Evolutionary conservation across 257 asterid species (phyloP), one percentile per base, ranked within the genome.

Genomic region (Plectranthus barbatus): DNA sequence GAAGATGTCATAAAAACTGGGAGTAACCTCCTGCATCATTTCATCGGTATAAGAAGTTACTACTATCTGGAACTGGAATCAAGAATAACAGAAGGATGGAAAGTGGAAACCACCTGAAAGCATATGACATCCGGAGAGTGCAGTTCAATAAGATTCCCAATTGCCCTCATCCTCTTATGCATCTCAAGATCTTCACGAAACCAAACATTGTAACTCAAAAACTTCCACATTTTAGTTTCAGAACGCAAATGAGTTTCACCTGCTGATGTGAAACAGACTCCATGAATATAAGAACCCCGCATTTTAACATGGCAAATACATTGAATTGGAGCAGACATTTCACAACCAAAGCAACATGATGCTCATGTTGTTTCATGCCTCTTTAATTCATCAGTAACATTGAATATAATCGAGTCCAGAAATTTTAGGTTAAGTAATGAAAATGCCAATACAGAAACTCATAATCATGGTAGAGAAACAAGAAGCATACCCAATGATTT

Each of bases 201-300:
- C 99, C 99, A 93, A 56, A 90, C 73, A 64, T 93, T 93, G 56
- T 93, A 93, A 74, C 83, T 87, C 85, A 93, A 58, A 67, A 93
- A 67, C 87, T 90, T 93, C 86, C 84, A 77, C 15, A 73, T 57
- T 57, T 49, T 74, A 37, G 79, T 48, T 39, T 64, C 64, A 0
- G 75, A 73, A 41, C 58, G 54, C 58, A 40, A 12, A 54, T 59
- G 36, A 71, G 77, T 58, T 46, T 67, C 79, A 48, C 74, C 77
- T 40, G 78, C 69, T 54, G 64, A 76, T 66, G 72, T 62, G 5
- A 4, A 31, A 67, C 55, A 9, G 19, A 54, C 51, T 64, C 51
- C 50, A 9, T 58, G 24, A 40, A 50, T 19, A 55, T 40, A 41
- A 70, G 29, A 61, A 54, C 33, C 29, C 24, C n/a, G 62, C 21